A percentile compares a stretch with the other conserved stretches of the same genome.
These are phyloP conservation scores for Casuarina glauca DNA, from an alignment of 306 rosid species.

Conservation along the genomic window DNA sequence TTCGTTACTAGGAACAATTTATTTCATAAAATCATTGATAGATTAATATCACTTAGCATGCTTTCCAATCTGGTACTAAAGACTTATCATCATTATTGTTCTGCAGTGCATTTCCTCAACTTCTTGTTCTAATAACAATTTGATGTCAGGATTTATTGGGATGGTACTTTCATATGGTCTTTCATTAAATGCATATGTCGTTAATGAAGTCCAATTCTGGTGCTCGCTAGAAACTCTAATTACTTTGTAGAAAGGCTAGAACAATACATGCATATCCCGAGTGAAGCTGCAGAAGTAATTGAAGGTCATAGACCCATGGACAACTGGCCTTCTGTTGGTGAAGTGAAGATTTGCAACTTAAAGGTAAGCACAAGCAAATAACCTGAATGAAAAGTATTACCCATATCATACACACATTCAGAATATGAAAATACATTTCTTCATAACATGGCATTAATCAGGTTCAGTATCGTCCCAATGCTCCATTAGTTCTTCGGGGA, in stretches of 20 bases:
- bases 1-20: too few species aligned
- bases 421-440: not conserved
- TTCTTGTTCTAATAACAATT: not conserved
- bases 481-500: conserved; percentile 35
- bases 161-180: conserved; percentile 35
- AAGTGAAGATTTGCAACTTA: conserved; percentile 28
- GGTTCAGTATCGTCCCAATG: conserved; percentile 32
- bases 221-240: conserved; percentile 27
- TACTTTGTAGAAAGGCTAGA: conserved; percentile 34
- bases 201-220: conserved; percentile 21
- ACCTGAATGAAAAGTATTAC: too few species aligned
- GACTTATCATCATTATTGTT: not conserved
- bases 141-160: conserved; percentile 34
- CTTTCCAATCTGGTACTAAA: too few species aligned
- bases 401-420: too few species aligned
- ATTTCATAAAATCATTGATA: not conserved
- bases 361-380: conserved; percentile 21
- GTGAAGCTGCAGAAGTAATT: conserved; percentile 31
- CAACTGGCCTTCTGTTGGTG: conserved; percentile 32
- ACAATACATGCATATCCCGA: conserved; percentile 40
- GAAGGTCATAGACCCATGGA: conserved; percentile 21
- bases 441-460: conserved; percentile 6
- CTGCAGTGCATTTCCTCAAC: not conserved
- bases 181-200: conserved; percentile 22
- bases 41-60: not conserved